Conservation (phyloP, 768 basidiomycete species). For the Clitopilus passeckerianus region DNA sequence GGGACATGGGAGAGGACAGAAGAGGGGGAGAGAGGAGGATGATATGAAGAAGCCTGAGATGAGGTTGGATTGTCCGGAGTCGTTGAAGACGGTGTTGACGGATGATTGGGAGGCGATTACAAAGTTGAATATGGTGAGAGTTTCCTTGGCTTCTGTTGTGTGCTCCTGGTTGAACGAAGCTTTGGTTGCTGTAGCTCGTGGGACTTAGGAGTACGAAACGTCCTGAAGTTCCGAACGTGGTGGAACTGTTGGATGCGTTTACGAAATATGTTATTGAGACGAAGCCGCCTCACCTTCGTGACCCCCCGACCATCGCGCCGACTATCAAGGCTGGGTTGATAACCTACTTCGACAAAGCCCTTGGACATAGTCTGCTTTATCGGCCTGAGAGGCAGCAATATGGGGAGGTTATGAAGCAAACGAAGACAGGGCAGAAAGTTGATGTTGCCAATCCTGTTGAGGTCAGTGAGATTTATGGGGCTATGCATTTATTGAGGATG, state of each 20-base stretch:
- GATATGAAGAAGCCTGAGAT: slow-evolving; percentile 65
- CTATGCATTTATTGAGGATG: slow-evolving; percentile 89
- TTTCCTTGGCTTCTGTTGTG: background rate
- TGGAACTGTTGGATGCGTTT: slow-evolving; percentile 75
- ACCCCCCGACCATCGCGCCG: slow-evolving; percentile 64
- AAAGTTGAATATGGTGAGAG: slow-evolving; percentile 80
- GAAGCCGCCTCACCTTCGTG: slow-evolving; percentile 51
- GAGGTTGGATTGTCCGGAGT: slow-evolving; percentile 85
- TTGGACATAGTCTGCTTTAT: slow-evolving; percentile 88
- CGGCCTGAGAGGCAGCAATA: slow-evolving; percentile 96
- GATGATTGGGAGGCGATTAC: slow-evolving; percentile 99
- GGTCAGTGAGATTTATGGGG: slow-evolving; percentile 90
- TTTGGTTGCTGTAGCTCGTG: slow-evolving; percentile 55
- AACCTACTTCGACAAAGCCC: slow-evolving; percentile 90
- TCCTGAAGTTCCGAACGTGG: slow-evolving; percentile 52
- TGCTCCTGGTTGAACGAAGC: background rate
- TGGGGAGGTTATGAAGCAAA: slow-evolving; percentile 66
- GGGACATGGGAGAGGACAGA: slow-evolving; percentile 52
- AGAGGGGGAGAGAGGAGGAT: slow-evolving; percentile 69
- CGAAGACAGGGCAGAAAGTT: slow-evolving; percentile 70
- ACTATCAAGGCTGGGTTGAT: slow-evolving; percentile 84
- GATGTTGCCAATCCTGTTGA: slow-evolving; percentile 68
- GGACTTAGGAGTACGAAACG: slow-evolving; percentile 58
- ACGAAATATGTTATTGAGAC: slow-evolving; percentile 52
- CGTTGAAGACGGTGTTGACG: slow-evolving; percentile 84